Evolutionary conservation across 495 filamentous ascomycete genomes (phyloP).

Genomic region (Aspergillus nanangensis): DNA sequence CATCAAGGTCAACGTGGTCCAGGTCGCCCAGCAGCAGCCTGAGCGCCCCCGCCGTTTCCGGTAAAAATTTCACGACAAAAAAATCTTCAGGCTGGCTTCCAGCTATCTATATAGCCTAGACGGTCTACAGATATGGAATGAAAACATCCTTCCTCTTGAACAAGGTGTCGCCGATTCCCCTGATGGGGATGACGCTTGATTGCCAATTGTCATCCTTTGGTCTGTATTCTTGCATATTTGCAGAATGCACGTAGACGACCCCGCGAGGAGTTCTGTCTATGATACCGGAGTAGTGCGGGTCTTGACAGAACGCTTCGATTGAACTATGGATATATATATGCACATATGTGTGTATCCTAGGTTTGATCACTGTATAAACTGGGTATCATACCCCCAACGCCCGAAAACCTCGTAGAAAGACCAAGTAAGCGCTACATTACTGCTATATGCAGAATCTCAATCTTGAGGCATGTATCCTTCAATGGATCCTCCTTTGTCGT

Average conservation of each 20-base stretch:
- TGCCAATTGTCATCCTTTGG: slow-evolving; percentile 61
- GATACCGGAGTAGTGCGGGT: background rate
- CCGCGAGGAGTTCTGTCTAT: background rate
- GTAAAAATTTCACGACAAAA: slow-evolving; percentile 29
- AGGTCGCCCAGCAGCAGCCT: slow-evolving; percentile 83
- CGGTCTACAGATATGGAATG: slow-evolving; percentile 46
- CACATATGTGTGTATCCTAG: background rate
- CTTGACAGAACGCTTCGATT: no score
- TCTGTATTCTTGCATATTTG: slow-evolving; percentile 13
- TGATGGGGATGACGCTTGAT: slow-evolving; percentile 79
- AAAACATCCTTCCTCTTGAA: slow-evolving; percentile 55
- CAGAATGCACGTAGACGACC: slow-evolving; percentile 12
- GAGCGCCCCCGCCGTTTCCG: slow-evolving; percentile 70
- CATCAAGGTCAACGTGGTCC: slow-evolving; percentile 90
- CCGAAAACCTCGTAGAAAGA: background rate
- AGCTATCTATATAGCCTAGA: slow-evolving; percentile 29
- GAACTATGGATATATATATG: no score
- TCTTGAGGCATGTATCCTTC: slow-evolving; percentile 40
- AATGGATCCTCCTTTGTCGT: slow-evolving; percentile 38
- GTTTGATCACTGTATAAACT: background rate
- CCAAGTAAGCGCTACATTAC: background rate
- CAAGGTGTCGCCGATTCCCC: slow-evolving; percentile 89
- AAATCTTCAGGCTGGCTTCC: slow-evolving; percentile 12
- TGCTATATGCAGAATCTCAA: background rate
- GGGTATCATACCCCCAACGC: background rate